Evolutionary conservation across 2,329 filamentous ascomycete genomes (phyloP).

Genomic region (Pseudofabraea citricarpa): DNA sequence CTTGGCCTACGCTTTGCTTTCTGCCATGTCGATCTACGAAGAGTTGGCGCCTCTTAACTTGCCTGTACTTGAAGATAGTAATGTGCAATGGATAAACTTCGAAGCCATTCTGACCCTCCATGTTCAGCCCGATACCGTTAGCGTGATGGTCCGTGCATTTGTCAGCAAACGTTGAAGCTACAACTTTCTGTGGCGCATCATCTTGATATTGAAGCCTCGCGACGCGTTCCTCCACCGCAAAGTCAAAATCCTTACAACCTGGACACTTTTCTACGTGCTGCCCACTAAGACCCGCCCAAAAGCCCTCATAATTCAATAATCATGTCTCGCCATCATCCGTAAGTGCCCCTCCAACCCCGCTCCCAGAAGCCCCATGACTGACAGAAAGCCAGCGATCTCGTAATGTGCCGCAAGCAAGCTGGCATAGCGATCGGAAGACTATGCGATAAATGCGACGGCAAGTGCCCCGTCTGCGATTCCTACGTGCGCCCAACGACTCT

Average conservation of each 20-base stretch:
- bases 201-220: not conserved
- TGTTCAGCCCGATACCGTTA: not conserved
- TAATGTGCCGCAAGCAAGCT: constrained; percentile 98
- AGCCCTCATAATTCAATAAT: constrained; percentile 8
- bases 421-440: constrained; percentile 97
- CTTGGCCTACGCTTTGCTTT: constrained; percentile 15
- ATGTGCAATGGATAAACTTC: constrained; percentile 1
- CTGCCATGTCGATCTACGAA: constrained; percentile 16
- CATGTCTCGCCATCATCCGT: constrained; percentile 57
- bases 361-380: constrained; percentile 4
- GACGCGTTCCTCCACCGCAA: not conserved
- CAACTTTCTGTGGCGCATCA: constrained; percentile 8
- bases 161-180: constrained; percentile 12
- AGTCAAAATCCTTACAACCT: too few relatives aligned
- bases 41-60: too few relatives aligned
- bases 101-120: constrained; percentile 1
- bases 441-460: constrained; percentile 99
- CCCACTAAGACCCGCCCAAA: too few relatives aligned
- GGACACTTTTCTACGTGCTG: too few relatives aligned
- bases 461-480: constrained; percentile 97
- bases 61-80: too few relatives aligned
- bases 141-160: constrained; percentile 11
- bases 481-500: constrained; percentile 98
- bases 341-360: constrained; percentile 32
- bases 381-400: constrained; percentile 65